A percentile compares a stretch with the other conserved stretches of the same genome.
phyloP scores from a whole-genome alignment of 1,139 yeast genomes.

The Saccharomyces hybrid region DNA sequence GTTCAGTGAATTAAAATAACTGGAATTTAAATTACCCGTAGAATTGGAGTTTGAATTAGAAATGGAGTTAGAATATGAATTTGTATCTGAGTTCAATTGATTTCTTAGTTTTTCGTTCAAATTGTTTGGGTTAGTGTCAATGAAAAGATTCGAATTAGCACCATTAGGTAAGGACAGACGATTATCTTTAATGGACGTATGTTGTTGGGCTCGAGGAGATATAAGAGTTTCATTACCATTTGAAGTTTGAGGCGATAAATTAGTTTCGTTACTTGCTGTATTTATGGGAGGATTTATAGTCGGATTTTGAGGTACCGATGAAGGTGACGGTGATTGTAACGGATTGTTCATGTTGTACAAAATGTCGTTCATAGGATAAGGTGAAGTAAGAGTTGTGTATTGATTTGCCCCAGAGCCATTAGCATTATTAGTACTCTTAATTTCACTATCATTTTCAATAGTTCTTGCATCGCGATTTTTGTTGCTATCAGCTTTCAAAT shows the following conservation, averaged over 20 bases:
- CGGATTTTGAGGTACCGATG: background rate
- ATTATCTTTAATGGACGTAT: background rate
- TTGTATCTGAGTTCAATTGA: background rate
- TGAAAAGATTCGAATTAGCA: background rate
- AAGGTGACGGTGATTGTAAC: background rate
- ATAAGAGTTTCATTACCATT: background rate
- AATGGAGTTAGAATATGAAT: background rate
- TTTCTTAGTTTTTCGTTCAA: background rate
- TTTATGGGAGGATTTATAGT: background rate
- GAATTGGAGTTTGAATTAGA: background rate
- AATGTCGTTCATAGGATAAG: background rate
- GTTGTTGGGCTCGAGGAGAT: background rate
- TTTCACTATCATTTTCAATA: background rate
- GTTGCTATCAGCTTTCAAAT: background rate
- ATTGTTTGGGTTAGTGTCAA: background rate
- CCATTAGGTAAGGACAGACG: background rate
- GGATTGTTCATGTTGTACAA: background rate
- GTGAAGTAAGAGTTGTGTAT: background rate
- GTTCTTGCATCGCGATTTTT: background rate
- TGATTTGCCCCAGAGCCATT: background rate
- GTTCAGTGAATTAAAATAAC: slow-evolving; percentile 4
- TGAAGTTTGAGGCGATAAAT: background rate
- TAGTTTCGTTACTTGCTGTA: background rate
- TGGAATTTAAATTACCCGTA: background rate
- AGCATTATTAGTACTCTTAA: background rate